A percentile compares a stretch with the other conserved stretches of the same genome.
These are phyloP conservation scores for Raphanus raphanistrum DNA, from an alignment of 345 rosid species.

Conservation along the genomic window DNA sequence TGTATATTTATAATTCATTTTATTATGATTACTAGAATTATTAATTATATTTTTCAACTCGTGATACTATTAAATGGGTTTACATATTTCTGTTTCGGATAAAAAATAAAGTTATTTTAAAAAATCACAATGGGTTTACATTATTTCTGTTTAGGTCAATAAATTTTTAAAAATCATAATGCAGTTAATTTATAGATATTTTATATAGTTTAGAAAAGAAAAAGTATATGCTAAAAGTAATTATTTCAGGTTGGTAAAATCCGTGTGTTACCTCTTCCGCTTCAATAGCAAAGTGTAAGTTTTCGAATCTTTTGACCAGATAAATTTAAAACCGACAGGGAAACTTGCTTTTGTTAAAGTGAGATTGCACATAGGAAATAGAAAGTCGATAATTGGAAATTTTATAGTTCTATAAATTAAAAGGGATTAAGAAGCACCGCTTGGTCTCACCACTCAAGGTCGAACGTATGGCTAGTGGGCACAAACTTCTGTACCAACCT, in stretches of 20 bases:
- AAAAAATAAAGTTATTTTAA: no score
- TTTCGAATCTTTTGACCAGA: constrained; percentile 21
- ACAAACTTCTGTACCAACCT: constrained; percentile 64
- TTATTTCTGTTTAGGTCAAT: background rate
- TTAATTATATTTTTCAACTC: background rate
- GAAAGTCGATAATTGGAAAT: constrained; percentile 34
- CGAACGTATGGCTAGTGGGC: constrained; percentile 65
- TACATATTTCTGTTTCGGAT: background rate
- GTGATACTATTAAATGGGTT: background rate
- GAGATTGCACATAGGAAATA: constrained; percentile 21
- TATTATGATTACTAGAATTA: background rate
- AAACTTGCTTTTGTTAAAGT: constrained; percentile 31
- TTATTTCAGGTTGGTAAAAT: constrained; percentile 10
- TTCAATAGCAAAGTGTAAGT: constrained; percentile 8
- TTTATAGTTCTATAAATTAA: constrained; percentile 16
- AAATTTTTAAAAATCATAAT: background rate
- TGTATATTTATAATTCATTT: background rate
- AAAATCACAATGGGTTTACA: no score
- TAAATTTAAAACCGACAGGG: constrained; percentile 24
- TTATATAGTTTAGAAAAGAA: background rate
- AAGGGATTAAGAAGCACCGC: constrained; percentile 57
- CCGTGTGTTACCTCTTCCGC: background rate
- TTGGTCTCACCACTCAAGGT: constrained; percentile 52
- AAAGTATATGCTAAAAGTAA: background rate
- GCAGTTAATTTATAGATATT: background rate